Conservation (phyloP, 345 rosid genomes). For the Combretum micranthum region DNA sequence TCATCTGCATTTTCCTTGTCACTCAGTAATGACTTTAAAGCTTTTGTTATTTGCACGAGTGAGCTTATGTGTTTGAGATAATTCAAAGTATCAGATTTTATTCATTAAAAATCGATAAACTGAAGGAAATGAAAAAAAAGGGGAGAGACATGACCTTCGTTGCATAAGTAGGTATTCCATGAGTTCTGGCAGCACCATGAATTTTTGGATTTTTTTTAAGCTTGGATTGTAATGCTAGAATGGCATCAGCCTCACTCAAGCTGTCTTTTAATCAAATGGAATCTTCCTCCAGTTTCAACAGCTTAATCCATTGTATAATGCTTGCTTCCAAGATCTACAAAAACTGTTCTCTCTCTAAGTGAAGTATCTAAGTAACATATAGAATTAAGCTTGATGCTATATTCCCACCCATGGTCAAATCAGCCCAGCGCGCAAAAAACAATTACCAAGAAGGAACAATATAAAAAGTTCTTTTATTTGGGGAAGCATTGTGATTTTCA, state of each 20-base stretch:
- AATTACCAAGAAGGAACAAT: too few species aligned
- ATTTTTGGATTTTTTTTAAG: too few species aligned
- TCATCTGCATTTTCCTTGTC: conserved; percentile 37
- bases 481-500: too few species aligned
- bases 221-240: too few species aligned
- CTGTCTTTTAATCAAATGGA: conserved; percentile 50
- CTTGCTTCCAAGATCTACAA: conserved; percentile 61
- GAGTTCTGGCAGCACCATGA: too few species aligned
- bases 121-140: neutral
- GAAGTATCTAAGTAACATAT: conserved; percentile 7
- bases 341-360: conserved; percentile 36
- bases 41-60: conserved; percentile 55
- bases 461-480: too few species aligned
- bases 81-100: conserved; percentile 5
- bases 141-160: conserved; percentile 45
- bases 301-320: conserved; percentile 61
- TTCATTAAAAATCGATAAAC: neutral
- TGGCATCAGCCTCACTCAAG: conserved; percentile 74
- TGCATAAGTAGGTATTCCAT: too few species aligned
- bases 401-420: too few species aligned
- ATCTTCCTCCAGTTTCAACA: conserved; percentile 43
- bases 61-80: conserved; percentile 60
- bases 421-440: too few species aligned
- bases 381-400: too few species aligned
- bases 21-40: too few species aligned